Percentiles rank a stretch among this genome's conserved stretches.
phyloP scores from a whole-genome alignment of 805 yeast species.

The Candida quercuum region DNA sequence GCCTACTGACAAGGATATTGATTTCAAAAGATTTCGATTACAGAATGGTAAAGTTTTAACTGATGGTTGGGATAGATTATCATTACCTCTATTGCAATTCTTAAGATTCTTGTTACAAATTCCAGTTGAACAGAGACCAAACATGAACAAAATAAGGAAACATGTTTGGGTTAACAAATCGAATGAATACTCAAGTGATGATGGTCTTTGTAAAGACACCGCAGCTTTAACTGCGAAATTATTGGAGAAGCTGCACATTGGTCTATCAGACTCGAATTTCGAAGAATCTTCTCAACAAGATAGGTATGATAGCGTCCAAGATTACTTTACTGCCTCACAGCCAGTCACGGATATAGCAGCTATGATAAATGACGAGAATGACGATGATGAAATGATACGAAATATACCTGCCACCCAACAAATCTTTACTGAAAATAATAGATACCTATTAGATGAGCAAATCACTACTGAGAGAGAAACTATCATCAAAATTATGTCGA shows the following conservation, averaged over 20 bases:
- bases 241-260: constrained; percentile 46
- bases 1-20: constrained; percentile 48
- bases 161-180: constrained; percentile 53
- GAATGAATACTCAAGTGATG: constrained; percentile 36
- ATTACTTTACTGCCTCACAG: constrained; percentile 36
- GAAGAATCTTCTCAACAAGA: constrained; percentile 14
- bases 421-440: constrained; percentile 32
- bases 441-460: constrained; percentile 23
- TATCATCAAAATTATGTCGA: constrained; percentile 34
- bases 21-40: constrained; percentile 35
- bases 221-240: constrained; percentile 43
- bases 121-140: constrained; percentile 38
- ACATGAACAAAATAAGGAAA: constrained; percentile 33
- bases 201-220: constrained; percentile 53
- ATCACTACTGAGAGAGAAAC: constrained; percentile 24
- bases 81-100: constrained; percentile 43
- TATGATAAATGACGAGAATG: constrained; percentile 33
- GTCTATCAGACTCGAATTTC: constrained; percentile 44
- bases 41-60: constrained; percentile 40
- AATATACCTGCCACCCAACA: constrained; percentile 36
- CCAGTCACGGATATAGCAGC: constrained; percentile 40
- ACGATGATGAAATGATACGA: constrained; percentile 8
- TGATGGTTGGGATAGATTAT: constrained; percentile 53
- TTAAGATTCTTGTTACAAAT: constrained; percentile 48
- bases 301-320: constrained; percentile 17